These are phyloP conservation scores for Metarhizium album DNA, from an alignment of 2,329 filamentous ascomycete species.

Conservation along the genomic window DNA sequence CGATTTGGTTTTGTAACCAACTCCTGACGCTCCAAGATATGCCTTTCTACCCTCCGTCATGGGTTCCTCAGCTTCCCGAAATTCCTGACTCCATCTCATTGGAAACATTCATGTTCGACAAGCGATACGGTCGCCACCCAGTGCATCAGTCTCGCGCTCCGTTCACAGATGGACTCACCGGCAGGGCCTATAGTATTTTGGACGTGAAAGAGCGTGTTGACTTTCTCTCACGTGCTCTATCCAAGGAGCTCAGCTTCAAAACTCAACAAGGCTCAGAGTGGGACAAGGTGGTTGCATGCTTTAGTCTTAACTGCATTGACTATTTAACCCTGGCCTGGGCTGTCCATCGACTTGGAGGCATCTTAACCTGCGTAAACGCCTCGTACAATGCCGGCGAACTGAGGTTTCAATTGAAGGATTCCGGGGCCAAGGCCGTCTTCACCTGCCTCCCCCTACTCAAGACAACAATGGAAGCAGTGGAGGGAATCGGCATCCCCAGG, in stretches of 20 bases:
- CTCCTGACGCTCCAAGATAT: constrained; percentile 1
- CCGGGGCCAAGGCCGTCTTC: constrained; percentile 55
- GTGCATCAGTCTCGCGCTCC: constrained; percentile 49
- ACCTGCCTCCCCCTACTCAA: constrained; percentile 55
- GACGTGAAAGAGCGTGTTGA: constrained; percentile 58
- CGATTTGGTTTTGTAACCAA: neutral
- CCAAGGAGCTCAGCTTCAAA: constrained; percentile 57
- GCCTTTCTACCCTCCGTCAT: constrained; percentile 9
- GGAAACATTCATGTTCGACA: constrained; percentile 57
- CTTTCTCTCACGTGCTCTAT: constrained; percentile 41
- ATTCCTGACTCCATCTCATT: constrained; percentile 55
- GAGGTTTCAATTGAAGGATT: constrained; percentile 54
- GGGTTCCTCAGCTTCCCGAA: constrained; percentile 7
- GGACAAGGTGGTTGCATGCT: constrained; percentile 66
- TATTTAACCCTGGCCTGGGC: constrained; percentile 43
- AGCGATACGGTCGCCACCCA: constrained; percentile 48
- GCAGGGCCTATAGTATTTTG: constrained; percentile 47
- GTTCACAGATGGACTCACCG: constrained; percentile 62
- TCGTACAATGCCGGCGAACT: constrained; percentile 57
- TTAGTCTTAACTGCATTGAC: constrained; percentile 61
- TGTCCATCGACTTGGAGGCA: constrained; percentile 55
- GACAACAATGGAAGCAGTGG: constrained; percentile 50
- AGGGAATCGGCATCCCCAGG: constrained; percentile 47
- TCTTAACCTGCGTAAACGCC: constrained; percentile 60
- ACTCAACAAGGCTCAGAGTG: constrained; percentile 60